Conservation (phyloP, 805 yeast genomes). For the Hanseniaspora clermontiae region DNA sequence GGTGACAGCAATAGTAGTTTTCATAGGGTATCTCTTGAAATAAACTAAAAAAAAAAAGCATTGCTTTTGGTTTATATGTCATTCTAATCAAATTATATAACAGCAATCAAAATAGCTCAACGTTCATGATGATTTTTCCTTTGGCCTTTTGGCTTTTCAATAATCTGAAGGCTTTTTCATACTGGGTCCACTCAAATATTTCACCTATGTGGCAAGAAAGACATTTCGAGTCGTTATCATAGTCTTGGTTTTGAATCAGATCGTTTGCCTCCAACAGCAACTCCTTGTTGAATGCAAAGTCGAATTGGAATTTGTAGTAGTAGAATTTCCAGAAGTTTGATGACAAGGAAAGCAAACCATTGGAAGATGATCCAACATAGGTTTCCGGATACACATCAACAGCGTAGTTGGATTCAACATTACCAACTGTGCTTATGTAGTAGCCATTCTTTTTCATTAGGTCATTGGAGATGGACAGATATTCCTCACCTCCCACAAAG, state of each 20-base stretch:
- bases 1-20: conserved; percentile 27
- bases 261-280: conserved; percentile 35
- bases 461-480: conserved; percentile 33
- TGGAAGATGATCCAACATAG: background rate
- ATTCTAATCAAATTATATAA: too few species aligned
- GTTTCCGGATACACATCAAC: conserved; percentile 24
- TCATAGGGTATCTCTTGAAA: conserved; percentile 26
- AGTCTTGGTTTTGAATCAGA: conserved; percentile 35
- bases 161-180: conserved; percentile 40
- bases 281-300: conserved; percentile 26
- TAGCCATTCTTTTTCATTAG: conserved; percentile 39
- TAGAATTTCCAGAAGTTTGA: conserved; percentile 28
- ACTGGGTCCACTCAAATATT: conserved; percentile 43
- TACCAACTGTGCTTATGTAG: conserved; percentile 55
- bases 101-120: conserved; percentile 29
- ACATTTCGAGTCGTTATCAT: conserved; percentile 27
- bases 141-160: conserved; percentile 40
- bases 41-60: conserved; percentile 11
- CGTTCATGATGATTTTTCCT: conserved; percentile 54
- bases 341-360: conserved; percentile 17
- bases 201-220: conserved; percentile 36
- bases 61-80: too few species aligned
- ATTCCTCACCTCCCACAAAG: conserved; percentile 53
- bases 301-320: conserved; percentile 29
- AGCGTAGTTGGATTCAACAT: conserved; percentile 33